Conservation (phyloP, 2,329 filamentous ascomycete species). For the Arachnomyces sp. region DNA sequence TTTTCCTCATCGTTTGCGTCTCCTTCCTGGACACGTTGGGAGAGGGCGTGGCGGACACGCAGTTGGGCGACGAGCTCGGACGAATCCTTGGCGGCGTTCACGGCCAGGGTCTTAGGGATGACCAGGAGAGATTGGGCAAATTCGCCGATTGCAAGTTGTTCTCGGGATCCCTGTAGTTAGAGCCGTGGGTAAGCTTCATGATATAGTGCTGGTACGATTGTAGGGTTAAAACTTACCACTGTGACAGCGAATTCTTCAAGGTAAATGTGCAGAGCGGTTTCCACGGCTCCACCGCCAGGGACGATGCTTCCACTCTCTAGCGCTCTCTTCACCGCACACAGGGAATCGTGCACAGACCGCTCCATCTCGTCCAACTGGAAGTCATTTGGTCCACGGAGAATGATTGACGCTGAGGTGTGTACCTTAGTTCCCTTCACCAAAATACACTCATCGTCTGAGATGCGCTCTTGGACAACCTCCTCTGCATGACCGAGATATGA, state of each 20-base stretch:
- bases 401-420: constrained; percentile 89
- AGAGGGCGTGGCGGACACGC: constrained; percentile 85
- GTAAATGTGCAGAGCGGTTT: constrained; percentile 99
- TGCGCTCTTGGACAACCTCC: constrained; percentile 95
- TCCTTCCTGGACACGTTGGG: constrained; percentile 83
- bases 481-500: constrained; percentile 86
- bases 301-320: constrained; percentile 95
- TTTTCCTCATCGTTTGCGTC: constrained; percentile 74
- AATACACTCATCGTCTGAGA: constrained; percentile 98
- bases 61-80: constrained; percentile 94
- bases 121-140: constrained; percentile 91
- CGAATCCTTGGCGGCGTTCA: constrained; percentile 95
- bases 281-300: constrained; percentile 89
- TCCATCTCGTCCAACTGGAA: constrained; percentile 99
- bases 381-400: constrained; percentile 91
- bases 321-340: constrained; percentile 94
- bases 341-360: constrained; percentile 91
- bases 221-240: constrained; percentile 52
- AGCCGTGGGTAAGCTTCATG: constrained; percentile 7
- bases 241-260: constrained; percentile 97
- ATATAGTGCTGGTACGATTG: constrained; percentile 2
- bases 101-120: constrained; percentile 91
- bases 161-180: constrained; percentile 62
- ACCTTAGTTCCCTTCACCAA: constrained; percentile 92
- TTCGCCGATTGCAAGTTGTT: constrained; percentile 95